Evolutionary conservation across 768 basidiomycete species (phyloP), one percentile per base, ranked within the genome.

Genomic region (Leucocoprinus sp.): DNA sequence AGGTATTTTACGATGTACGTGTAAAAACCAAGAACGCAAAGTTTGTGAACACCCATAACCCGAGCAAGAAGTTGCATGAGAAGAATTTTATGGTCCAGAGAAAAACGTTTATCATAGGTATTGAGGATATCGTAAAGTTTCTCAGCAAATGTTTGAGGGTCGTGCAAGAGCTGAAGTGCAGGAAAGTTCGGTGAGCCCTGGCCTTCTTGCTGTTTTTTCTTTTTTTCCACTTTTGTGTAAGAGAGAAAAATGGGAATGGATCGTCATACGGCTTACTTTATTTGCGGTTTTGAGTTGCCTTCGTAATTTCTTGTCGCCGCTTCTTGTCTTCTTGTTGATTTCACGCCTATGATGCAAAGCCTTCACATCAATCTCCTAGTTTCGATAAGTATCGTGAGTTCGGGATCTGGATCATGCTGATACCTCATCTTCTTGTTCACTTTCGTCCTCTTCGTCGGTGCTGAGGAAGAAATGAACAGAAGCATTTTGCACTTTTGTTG

Each of bases 391-490:
- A 8, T 15, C 23, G 24, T 28, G 42, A 24, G 15, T 23, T 22
- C 6, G 45, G 54, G 28, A 39, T 5, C 37, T 23, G 6, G 17
- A 11, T 11, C 18, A 45, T 40, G 11, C 41, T 51, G 56, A 15
- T 31, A 72, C 71, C 19, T 80, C 77, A 33, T 84, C 83, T 51
- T 86, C 87, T 1, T 83, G 78, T 36, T 83, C 82, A 35, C 78
- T 82, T 49, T 84, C 80, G 31, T 80, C 81, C 43, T 74, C 73
- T 15, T 90, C 81, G 34, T 90, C 89, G 45, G 75, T 79, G 4
- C 90, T 90, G n/a, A 99, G 77, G 71, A 98, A 99, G 69, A 97
- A 99, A 65, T 97, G 92, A 12, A 93, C 65, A 1, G 93, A 89
- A 2, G 92, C 92, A 50, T 80, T 90, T 61, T 97, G 93, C 0